Evolutionary conservation across 805 yeast genomes (phyloP), one percentile per base, ranked within the genome.

Genomic region (Metschnikowia santaceciliae): DNA sequence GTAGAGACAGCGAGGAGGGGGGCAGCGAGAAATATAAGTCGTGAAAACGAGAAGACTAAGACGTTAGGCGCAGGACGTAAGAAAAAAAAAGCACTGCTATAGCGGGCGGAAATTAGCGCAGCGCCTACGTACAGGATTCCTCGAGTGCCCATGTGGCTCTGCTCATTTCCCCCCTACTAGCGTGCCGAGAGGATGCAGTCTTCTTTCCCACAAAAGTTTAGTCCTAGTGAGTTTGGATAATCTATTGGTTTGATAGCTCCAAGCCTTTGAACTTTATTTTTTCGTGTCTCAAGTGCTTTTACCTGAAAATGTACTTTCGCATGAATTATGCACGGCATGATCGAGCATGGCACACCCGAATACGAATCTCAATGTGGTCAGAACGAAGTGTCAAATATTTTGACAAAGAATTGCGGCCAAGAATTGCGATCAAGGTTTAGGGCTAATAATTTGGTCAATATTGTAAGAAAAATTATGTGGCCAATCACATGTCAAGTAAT

Each of bases 61-160:
- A 13, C 32, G 32, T 20, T 20, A 32, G 32, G 22, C 36, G 38
- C 46, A 42, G 46, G 46, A 42, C 11, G 26, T 7, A n/a, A 32
- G 15, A 13, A 14, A 42, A 42, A 42, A 41, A 41, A 42, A 19
- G 35, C 26, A 13, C 26, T 23, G 32, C 19, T 19, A 42, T 42
- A n/a, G 34, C 45, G 36, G 33, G 46, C 30, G 19, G 32, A 20
- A 42, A 42, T 33, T 42, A 33, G 38, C 32, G 46, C 46, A 37
- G 46, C 46, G 23, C 19, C 30, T 37, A 13, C 6, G 22, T 42
- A 34, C 46, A 42, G 46, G 46, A 33, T n/a, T 10, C 38, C 26
- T 26, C 46, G 3, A 14, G 20, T n/a, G 38, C 46, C 46, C 38
- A 42, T 42, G 46, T 42, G 46, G 46, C 37, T n/a, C 32, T n/a